A percentile compares a stretch with the other conserved stretches of the same genome.
These are phyloP conservation scores for Coix lacrymajobi DNA, from an alignment of 176 grass and related monocot genomes.

Conservation along the genomic window DNA sequence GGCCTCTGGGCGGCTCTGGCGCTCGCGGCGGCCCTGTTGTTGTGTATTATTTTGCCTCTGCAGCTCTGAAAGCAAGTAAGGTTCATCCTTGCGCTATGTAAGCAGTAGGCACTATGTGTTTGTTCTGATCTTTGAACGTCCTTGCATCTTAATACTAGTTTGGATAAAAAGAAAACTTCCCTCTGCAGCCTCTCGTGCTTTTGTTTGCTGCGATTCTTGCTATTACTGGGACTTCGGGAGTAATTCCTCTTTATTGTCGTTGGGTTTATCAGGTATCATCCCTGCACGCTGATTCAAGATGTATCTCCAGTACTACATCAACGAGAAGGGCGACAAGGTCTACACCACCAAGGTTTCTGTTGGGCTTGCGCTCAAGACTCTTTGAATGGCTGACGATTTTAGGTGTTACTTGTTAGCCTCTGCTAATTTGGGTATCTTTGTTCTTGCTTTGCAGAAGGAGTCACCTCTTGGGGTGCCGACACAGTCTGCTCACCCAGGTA, in stretches of 20 bases:
- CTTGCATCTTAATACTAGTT: too few relatives aligned
- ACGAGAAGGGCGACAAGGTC: conserved; percentile 93
- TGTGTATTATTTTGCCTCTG: too few relatives aligned
- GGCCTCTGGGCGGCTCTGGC: too few relatives aligned
- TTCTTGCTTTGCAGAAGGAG: conserved; percentile 53
- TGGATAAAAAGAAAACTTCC: not conserved
- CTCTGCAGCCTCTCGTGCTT: not conserved
- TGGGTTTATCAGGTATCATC: not conserved
- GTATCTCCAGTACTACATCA: conserved; percentile 96
- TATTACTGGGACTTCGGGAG: not conserved
- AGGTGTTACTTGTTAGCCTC: not conserved
- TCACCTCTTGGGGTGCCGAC: conserved; percentile 69
- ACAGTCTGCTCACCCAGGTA: conserved; percentile 92
- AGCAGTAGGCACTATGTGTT: too few relatives aligned
- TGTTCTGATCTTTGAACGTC: too few relatives aligned
- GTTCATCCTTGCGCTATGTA: too few relatives aligned
- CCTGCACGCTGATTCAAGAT: conserved; percentile 33
- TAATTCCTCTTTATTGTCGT: not conserved
- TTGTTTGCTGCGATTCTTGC: not conserved
- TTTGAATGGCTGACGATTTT: not conserved
- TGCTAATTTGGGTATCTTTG: conserved; percentile 2
- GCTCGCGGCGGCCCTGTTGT: too few relatives aligned
- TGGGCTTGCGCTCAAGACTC: not conserved
- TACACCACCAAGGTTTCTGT: conserved; percentile 87
- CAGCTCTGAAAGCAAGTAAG: too few relatives aligned